A percentile compares a stretch with the other conserved stretches of the same genome.
These are phyloP conservation scores for Paracorniculantispora psalliotae DNA, from an alignment of 2,329 filamentous ascomycete species.

Conservation along the genomic window DNA sequence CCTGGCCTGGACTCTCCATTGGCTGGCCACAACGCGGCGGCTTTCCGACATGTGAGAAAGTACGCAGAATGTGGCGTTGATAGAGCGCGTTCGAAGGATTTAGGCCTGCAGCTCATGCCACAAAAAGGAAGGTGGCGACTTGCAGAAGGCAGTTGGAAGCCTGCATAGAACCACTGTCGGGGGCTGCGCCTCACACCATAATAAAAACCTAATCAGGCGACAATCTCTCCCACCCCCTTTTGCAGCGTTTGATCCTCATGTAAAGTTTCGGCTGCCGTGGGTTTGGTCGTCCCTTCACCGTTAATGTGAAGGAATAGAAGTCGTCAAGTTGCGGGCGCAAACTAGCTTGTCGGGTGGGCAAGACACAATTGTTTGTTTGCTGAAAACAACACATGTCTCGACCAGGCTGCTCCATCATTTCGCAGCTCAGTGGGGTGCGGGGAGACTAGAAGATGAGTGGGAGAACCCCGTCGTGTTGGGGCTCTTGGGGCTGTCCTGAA, in stretches of 20 bases:
- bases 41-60: slow-evolving; percentile 2
- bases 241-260: background rate
- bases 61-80: background rate
- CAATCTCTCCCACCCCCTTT: background rate
- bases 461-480: background rate
- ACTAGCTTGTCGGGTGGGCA: too few relatives aligned
- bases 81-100: slow-evolving; percentile 7
- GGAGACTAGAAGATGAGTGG: background rate
- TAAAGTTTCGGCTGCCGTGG: background rate
- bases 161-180: slow-evolving; percentile 5
- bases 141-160: slow-evolving; percentile 10
- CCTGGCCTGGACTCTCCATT: background rate
- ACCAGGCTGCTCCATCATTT: background rate
- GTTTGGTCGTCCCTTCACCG: background rate
- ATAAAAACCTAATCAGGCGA: slow-evolving; percentile 10
- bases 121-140: slow-evolving; percentile 1
- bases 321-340: background rate
- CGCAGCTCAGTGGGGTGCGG: background rate
- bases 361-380: background rate
- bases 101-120: slow-evolving; percentile 7
- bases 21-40: background rate
- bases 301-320: background rate
- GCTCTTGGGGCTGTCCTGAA: background rate
- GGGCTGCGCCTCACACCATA: slow-evolving; percentile 7
- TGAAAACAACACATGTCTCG: background rate